Evolutionary conservation across 805 yeast species (phyloP).

Genomic region (Saturnispora dispora): DNA sequence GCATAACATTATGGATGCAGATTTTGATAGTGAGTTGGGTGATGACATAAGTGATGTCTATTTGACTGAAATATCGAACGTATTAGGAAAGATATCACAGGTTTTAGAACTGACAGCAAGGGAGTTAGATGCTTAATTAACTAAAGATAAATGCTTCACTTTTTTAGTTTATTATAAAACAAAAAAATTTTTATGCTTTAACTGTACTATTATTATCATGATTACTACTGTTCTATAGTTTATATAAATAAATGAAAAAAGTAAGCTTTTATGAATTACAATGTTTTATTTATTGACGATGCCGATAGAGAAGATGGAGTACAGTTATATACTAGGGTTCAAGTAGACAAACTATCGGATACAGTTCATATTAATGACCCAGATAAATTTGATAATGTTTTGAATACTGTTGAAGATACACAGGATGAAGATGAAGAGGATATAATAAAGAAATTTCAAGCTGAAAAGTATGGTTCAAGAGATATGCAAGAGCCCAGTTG

Average conservation of each 20-base stretch:
- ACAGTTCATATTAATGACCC: no score
- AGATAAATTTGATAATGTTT: background rate
- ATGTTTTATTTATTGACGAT: background rate
- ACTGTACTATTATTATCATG: background rate
- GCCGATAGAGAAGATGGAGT: background rate
- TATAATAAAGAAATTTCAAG: background rate
- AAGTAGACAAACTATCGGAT: background rate
- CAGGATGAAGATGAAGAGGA: background rate
- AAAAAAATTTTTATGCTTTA: background rate
- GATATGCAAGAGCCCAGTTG: background rate
- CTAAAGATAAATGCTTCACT: background rate
- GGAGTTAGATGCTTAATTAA: background rate
- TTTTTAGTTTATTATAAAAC: background rate
- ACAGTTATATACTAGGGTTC: background rate
- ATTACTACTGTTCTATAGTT: background rate
- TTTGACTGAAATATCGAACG: background rate
- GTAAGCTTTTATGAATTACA: background rate
- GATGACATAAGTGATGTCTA: background rate
- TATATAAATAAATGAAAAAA: background rate
- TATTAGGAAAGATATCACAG: slow-evolving; percentile 1
- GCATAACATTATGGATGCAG: background rate
- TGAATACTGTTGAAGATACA: background rate
- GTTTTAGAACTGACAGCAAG: background rate
- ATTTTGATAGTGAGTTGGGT: slow-evolving; percentile 1
- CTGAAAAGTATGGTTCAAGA: background rate